Percentiles rank a stretch among this genome's conserved stretches.
Conservation (phyloP, 83 land plant genomes). For the Picea abies region DNA sequence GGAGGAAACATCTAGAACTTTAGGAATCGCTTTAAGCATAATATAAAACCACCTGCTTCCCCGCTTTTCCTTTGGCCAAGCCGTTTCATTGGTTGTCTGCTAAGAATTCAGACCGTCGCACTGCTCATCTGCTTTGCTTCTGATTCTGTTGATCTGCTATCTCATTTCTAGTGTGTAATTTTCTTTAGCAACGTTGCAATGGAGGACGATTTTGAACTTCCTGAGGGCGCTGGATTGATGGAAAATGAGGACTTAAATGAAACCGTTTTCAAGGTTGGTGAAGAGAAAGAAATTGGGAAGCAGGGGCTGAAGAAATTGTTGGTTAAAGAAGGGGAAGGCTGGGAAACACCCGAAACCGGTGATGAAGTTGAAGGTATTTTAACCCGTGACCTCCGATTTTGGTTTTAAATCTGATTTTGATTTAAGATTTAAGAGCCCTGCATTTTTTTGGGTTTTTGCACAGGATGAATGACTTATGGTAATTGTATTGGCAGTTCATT, state of each 20-base stretch:
- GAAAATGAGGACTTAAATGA: conserved; percentile 34
- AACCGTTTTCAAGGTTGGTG: conserved; percentile 56
- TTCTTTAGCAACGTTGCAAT: neutral
- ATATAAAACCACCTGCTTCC: neutral
- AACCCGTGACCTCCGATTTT: neutral
- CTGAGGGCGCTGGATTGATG: conserved; percentile 33
- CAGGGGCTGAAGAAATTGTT: conserved; percentile 80
- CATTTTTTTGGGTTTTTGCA: neutral
- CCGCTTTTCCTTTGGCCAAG: neutral
- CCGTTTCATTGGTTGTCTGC: neutral
- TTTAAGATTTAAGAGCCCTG: neutral
- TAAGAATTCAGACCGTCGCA: neutral
- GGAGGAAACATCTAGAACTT: conserved; percentile 4
- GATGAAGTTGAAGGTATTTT: conserved; percentile 86
- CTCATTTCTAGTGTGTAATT: too few relatives aligned
- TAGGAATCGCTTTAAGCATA: neutral
- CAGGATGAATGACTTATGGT: neutral
- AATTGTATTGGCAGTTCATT: conserved; percentile 60
- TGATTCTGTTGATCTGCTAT: too few relatives aligned
- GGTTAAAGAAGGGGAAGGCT: conserved; percentile 69
- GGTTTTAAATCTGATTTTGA: neutral
- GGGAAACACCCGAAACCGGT: conserved; percentile 81
- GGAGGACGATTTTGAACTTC: conserved; percentile 66
- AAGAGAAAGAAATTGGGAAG: conserved; percentile 78
- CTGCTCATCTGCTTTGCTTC: neutral